Percentiles rank a stretch among this genome's conserved stretches.
Conservation (phyloP, 345 rosid genomes). For the Moricandia moricandioides region DNA sequence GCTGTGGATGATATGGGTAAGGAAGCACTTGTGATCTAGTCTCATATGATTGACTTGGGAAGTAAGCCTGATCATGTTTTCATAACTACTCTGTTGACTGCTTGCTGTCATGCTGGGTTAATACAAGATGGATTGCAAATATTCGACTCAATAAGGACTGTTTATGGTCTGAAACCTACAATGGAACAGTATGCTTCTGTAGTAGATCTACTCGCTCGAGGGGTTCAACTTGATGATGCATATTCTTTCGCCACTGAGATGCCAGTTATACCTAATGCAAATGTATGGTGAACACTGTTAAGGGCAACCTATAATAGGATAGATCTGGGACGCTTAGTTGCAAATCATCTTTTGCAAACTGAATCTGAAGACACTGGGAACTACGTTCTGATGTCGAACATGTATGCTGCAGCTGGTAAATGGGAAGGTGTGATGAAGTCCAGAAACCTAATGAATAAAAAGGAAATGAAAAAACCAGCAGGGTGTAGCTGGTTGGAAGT, state of each 20-base stretch:
- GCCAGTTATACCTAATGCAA: constrained; percentile 62
- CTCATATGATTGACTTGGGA: constrained; percentile 52
- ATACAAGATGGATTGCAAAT: constrained; percentile 64
- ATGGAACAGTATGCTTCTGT: constrained; percentile 70
- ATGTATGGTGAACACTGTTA: constrained; percentile 67
- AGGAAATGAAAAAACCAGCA: constrained; percentile 68
- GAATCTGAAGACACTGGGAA: constrained; percentile 62
- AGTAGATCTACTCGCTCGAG: constrained; percentile 88
- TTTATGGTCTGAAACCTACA: constrained; percentile 56
- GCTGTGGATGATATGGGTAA: constrained; percentile 83
- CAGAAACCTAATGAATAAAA: constrained; percentile 65
- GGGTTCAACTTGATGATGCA: constrained; percentile 68
- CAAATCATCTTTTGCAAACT: constrained; percentile 55
- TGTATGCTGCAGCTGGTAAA: constrained; percentile 72
- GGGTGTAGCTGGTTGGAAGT: constrained; percentile 94
- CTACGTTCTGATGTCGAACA: constrained; percentile 39
- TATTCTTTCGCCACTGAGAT: constrained; percentile 53
- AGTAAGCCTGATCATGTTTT: constrained; percentile 71
- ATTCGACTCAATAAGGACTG: constrained; percentile 51
- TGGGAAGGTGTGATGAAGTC: constrained; percentile 74
- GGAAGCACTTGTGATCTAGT: constrained; percentile 64
- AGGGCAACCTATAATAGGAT: constrained; percentile 67
- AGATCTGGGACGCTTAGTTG: constrained; percentile 54
- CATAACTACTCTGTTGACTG: constrained; percentile 59
- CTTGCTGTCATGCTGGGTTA: constrained; percentile 84